A percentile compares a stretch with the other conserved stretches of the same genome.
Evolutionary conservation across 2,329 filamentous ascomycete genomes (phyloP).

Genomic region (Alternaria viburni): DNA sequence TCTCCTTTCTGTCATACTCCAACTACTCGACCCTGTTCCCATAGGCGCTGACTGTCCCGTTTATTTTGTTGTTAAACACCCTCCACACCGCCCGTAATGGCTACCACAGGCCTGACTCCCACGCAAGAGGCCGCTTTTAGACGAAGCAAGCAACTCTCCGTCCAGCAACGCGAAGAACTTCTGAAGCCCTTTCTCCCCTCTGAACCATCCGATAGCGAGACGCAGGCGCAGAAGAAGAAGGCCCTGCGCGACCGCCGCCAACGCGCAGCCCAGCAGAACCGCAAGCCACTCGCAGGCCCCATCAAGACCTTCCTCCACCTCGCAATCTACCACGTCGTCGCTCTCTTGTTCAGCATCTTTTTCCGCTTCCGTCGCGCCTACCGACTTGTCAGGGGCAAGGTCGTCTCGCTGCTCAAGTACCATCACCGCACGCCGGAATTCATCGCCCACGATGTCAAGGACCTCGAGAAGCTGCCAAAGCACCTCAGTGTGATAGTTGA

Average conservation of each 20-base stretch:
- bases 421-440: slow-evolving; percentile 95
- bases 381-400: slow-evolving; percentile 76
- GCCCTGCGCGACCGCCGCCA: slow-evolving; percentile 20
- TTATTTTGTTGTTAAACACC: slow-evolving; percentile 9
- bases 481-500: slow-evolving; percentile 88
- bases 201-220: slow-evolving; percentile 37
- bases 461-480: slow-evolving; percentile 74
- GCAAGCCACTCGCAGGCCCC: slow-evolving; percentile 59
- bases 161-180: slow-evolving; percentile 58
- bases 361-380: slow-evolving; percentile 81
- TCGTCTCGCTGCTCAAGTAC: slow-evolving; percentile 85
- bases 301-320: slow-evolving; percentile 68
- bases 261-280: slow-evolving; percentile 13
- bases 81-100: slow-evolving; percentile 33
- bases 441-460: slow-evolving; percentile 84
- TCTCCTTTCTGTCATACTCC: not conserved
- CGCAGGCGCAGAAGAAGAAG: slow-evolving; percentile 16
- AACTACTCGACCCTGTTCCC: not conserved
- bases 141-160: slow-evolving; percentile 47
- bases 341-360: slow-evolving; percentile 86
- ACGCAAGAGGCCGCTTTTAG: slow-evolving; percentile 44
- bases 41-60: not conserved
- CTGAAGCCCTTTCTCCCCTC: slow-evolving; percentile 61
- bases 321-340: slow-evolving; percentile 72
- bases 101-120: slow-evolving; percentile 38